phyloP scores from a whole-genome alignment of 345 rosid species.

The Cardamine resedifolia region DNA sequence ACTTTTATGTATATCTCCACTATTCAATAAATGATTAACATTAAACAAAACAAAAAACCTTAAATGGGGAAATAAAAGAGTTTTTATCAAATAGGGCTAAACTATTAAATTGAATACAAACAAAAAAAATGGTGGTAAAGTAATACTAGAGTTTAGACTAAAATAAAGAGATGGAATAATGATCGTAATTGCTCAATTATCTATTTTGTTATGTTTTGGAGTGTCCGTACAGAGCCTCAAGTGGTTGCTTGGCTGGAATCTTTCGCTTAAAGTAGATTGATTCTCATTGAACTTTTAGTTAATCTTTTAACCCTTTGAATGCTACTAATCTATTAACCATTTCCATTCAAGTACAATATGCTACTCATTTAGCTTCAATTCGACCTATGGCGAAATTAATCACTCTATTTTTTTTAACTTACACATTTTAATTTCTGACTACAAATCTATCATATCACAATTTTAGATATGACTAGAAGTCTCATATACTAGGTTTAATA shows the following conservation, averaged over 20 bases:
- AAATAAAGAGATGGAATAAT: conserved; percentile 13
- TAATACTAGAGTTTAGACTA: background rate
- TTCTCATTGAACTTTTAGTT: background rate
- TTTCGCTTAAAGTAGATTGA: conserved; percentile 28
- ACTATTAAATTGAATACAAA: background rate
- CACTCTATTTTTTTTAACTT: background rate
- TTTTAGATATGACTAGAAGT: background rate
- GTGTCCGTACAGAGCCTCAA: conserved; percentile 34
- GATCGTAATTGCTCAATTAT: background rate
- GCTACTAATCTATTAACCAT: conserved; percentile 22
- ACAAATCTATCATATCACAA: background rate
- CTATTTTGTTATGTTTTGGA: conserved; percentile 24
- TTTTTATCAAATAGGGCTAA: background rate
- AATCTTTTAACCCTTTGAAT: background rate
- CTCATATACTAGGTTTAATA: background rate
- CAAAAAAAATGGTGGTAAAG: background rate
- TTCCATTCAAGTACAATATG: background rate
- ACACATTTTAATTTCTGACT: background rate
- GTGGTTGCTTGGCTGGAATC: conserved; percentile 42
- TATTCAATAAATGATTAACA: background rate
- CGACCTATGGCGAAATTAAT: background rate
- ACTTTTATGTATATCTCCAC: background rate
- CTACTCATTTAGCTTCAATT: background rate
- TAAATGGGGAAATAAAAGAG: background rate
- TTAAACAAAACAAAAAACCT: background rate